Evolutionary conservation across 768 basidiomycete species (phyloP), one percentile per base, ranked within the genome.

Genomic region (Serendipita sp.): DNA sequence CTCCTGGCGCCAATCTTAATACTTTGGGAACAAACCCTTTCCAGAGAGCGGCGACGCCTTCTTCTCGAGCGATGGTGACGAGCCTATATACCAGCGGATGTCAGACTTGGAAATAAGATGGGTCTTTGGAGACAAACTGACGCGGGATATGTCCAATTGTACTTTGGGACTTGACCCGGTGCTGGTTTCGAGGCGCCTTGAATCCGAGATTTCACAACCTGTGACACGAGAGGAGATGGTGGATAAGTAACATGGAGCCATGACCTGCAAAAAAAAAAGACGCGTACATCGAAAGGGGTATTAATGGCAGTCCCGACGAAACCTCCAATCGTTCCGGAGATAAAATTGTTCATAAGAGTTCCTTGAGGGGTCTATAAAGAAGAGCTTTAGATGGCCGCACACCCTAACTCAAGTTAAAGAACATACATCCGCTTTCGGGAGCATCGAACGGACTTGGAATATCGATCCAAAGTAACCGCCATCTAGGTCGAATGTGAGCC

Each of bases 11-110:
- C 30, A 99, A 81, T 68, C 95, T 83, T 47, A 98, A 80, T 2
- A 96, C 93, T 74, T 99, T 99, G 34, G 95, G 95, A 15, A 89
- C 79, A 74, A 97, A 99, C 38, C 95, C 93, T 73, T 94, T 94
- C 80, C 95, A 96, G 44, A 96, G 78, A 3, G 93, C 91, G 2
- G 76, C 82, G 1, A 85, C 72, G 32, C 93, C 93, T 73, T 96
- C 93, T 76, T 94, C 91, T 30, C 88, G 83, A 67, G 86, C 82
- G 68, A 94, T 91, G 3, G 84, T 86, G 18, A 81, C 75, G 8
- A 94, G 77, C 45, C 80, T 82, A 65, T 44, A 23, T 23, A 23
- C 65, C 7, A 41, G 65, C 56, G 10, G 5, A 46, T 11, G 44
- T 56, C 38, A 36, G 10, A 67, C 10, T 44, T 4, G 23, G 2